Base-by-base conservation (phyloP, 345 rosid genomes). In the Stellera chamaejasme region DNA sequence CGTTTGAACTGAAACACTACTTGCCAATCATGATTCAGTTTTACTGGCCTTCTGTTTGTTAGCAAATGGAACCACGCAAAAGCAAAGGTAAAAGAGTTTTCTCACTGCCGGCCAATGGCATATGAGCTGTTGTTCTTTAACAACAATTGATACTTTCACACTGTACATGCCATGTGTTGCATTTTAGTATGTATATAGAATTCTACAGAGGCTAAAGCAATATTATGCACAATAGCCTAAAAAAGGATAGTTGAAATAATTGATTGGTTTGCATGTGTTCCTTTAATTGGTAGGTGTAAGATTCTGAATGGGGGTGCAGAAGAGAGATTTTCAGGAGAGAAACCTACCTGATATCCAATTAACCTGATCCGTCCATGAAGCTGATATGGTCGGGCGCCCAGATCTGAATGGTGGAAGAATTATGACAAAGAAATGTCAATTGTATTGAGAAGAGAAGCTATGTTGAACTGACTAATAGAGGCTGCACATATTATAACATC, bases 311-410 rank as follows among this genome's bases (percentile, higher is more conserved):
- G 4, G 3, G 10, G 58, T 57, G 49, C 48, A 50, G 68, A 15
- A 52, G 27, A 25, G 10, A 32, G 9, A 4, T 32, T 32, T 32
- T 32, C 10, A 4, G 39, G 55, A 54, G 63, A 41, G 50, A 59
- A 60, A 62, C 78, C 50, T 83, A 69, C 96, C 93, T 77, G 93
- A 48, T 43, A 79, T 59, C 96, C 96, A 88, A 48, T 77, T 85
- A 63, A 92, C 96, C 67, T 92, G 98, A 74, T 92, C 93, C 55
- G 80, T 77, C 98, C 98, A 88, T 58, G 95, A 73, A 32, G 58
- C 87, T 11, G 83, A 61, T 52, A 61, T 73, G 56, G 69, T 79
- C 70, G 95, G 88, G 51, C 83, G 88, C 42, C 96, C 95, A 0
- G 96, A 91, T 85, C 98, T 91, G 78, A 65, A 55, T 41, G 54